A percentile compares a stretch with the other conserved stretches of the same genome.
These are phyloP conservation scores for Aspergillus clavatus DNA, from an alignment of 2,329 filamentous ascomycete genomes.

Conservation along the genomic window DNA sequence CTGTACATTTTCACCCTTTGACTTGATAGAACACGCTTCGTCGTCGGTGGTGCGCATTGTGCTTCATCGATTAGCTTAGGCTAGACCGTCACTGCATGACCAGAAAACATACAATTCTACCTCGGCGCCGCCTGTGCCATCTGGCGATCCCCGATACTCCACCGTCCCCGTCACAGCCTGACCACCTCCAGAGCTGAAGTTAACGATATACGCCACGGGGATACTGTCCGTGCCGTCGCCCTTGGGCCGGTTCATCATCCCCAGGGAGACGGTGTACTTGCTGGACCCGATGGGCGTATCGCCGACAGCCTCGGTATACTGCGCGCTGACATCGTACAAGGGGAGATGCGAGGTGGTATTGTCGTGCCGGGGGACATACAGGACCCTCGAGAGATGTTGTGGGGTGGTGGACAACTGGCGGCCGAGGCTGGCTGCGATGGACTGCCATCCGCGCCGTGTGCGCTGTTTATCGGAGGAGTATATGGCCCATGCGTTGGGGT, in stretches of 20 bases:
- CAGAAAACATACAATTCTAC: not conserved
- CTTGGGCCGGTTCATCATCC: constrained; percentile 4
- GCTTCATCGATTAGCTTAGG: not conserved
- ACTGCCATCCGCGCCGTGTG: not conserved
- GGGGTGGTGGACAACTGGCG: not conserved
- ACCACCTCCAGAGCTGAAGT: not conserved
- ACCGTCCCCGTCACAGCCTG: not conserved
- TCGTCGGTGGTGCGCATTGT: not conserved
- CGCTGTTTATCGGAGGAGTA: not conserved
- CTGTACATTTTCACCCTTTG: not conserved
- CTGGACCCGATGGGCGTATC: constrained; percentile 5
- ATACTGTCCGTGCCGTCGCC: constrained; percentile 1
- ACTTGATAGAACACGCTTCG: not conserved
- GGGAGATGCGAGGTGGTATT: not conserved
- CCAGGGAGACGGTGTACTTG: constrained; percentile 5
- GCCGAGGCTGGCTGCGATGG: not conserved
- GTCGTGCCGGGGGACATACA: constrained; percentile 8
- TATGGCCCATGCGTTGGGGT: not conserved
- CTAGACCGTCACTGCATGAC: not conserved
- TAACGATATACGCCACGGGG: not conserved
- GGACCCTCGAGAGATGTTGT: constrained; percentile 3
- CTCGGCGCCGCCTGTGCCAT: not conserved
- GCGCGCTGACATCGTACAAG: constrained; percentile 3
- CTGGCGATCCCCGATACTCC: not conserved
- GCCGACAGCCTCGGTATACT: not conserved